Percentiles rank a stretch among this genome's conserved stretches.
phyloP scores from a whole-genome alignment of 1,284 basidiomycete genomes.

The Tylopilus sp. region DNA sequence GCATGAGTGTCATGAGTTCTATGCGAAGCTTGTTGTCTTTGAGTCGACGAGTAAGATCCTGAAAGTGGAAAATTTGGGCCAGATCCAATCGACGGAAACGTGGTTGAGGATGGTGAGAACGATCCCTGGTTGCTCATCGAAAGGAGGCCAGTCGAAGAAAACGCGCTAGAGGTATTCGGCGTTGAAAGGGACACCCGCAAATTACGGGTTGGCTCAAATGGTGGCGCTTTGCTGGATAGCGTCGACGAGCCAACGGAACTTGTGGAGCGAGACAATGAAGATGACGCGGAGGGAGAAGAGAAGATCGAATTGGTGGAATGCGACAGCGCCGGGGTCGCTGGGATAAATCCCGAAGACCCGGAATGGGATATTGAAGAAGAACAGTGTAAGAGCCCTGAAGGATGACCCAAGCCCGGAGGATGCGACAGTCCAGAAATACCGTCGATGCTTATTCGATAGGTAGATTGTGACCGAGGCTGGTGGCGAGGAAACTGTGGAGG shows the following conservation, averaged over 20 bases:
- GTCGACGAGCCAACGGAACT: constrained; percentile 39
- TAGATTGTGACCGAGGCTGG: constrained; percentile 28
- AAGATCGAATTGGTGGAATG: constrained; percentile 23
- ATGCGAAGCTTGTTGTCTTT: constrained; percentile 11
- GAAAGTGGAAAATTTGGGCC: constrained; percentile 15
- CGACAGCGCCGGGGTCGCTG: constrained; percentile 14
- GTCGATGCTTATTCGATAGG: constrained; percentile 24
- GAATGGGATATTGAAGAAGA: constrained; percentile 22
- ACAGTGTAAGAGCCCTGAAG: constrained; percentile 11
- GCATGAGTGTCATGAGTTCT: constrained; percentile 5
- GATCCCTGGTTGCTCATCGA: constrained; percentile 18
- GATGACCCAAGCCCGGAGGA: constrained; percentile 17
- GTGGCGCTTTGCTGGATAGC: constrained; percentile 50
- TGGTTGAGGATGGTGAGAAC: constrained; percentile 15
- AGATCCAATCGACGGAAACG: constrained; percentile 11
- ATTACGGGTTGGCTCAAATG: constrained; percentile 47
- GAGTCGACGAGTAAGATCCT: constrained; percentile 17
- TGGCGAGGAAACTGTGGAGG: constrained; percentile 27
- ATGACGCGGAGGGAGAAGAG: constrained; percentile 24
- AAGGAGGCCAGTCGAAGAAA: constrained; percentile 13
- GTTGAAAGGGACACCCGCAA: constrained; percentile 28
- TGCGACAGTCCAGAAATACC: constrained; percentile 8
- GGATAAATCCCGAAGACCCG: constrained; percentile 13
- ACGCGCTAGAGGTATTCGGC: constrained; percentile 14
- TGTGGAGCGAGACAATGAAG: constrained; percentile 27